Evolutionary conservation across 176 grass and related monocot genomes (phyloP), one percentile per base, ranked within the genome.

Genomic region (Triticum dicoccoides): DNA sequence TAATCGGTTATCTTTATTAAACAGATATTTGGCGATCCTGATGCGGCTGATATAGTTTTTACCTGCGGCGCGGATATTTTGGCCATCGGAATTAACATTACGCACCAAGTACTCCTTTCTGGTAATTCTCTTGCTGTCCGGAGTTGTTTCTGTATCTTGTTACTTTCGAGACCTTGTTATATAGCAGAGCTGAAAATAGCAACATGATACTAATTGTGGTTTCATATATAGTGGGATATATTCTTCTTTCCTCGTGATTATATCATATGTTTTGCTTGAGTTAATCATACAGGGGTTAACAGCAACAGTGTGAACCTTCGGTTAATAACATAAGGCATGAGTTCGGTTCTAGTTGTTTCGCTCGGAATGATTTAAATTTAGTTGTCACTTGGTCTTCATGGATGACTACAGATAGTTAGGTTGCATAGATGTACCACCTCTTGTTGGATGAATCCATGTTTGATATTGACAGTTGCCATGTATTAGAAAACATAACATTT

Each of bases 41-140:
- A 96, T 1, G 93, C 93, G 4, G 96, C 96, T 51, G 96, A 96
- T 88, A 90, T 90, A 64, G 92, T 98, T 77, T 98, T 98, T 88
- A 96, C 90, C 76, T 88, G 89, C 18, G 90, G 94, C 71, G 97
- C 94, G 89, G 94, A 98, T 94, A 89, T 96, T 87, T 94, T 96
- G 79, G 88, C 92, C 5, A 80, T 96, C 39, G 94, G 97, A 82
- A 76, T 98, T 89, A 98, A 98, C 84, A 84, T 96, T 34, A 98
- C 97, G 0, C 97, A 98, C 42, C 94, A 98, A 94, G 94, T 98
- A 61, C 39, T 98, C 83, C 87, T 98, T 77, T 88, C 92, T 18
- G 92, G 97, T 94, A 91, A 82, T 61, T 38, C 21, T 65, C 14
- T 45, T 54, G 51, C 5, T 54, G 15, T 2, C 51, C 15, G 2